Evolutionary conservation across 108 stramenopile genomes (phyloP).

Genomic region (Hondaea fermentalgiana): DNA sequence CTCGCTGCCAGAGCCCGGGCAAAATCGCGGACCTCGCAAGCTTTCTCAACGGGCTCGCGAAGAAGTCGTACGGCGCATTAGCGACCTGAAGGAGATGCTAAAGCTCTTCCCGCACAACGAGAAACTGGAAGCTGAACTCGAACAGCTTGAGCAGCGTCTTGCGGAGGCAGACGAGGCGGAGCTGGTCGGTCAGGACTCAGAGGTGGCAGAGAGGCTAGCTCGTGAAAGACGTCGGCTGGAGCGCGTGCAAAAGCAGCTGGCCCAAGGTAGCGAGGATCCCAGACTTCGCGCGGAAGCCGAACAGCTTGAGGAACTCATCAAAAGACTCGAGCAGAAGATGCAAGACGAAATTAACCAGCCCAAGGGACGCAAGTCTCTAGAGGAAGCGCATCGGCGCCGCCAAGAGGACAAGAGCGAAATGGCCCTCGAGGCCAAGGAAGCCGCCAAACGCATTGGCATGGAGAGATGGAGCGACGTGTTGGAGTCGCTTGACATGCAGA

Average conservation of each 20-base stretch:
- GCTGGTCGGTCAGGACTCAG: not conserved
- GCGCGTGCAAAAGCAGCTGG: not conserved
- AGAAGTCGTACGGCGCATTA: not conserved
- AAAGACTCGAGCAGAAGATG: not conserved
- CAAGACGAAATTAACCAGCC: not conserved
- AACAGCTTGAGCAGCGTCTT: not conserved
- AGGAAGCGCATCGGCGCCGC: not conserved
- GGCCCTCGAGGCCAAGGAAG: slow-evolving; percentile 52
- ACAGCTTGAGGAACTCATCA: not conserved
- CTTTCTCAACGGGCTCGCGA: not conserved
- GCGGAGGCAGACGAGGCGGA: not conserved
- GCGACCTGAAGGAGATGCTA: not conserved
- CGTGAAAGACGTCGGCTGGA: not conserved
- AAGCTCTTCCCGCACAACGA: slow-evolving; percentile 17
- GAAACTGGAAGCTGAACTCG: not conserved
- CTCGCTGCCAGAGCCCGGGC: not conserved
- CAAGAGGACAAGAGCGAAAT: slow-evolving; percentile 30
- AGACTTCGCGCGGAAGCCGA: not conserved
- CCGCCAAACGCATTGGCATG: slow-evolving; percentile 59
- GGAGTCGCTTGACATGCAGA: slow-evolving; percentile 64
- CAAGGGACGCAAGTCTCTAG: not conserved
- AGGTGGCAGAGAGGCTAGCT: not conserved
- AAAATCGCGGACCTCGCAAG: not conserved
- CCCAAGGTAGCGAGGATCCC: not conserved
- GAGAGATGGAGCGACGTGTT: slow-evolving; percentile 59